Base-by-base conservation (phyloP, 805 yeast species). In the Wickerhamomyces queroliae region DNA sequence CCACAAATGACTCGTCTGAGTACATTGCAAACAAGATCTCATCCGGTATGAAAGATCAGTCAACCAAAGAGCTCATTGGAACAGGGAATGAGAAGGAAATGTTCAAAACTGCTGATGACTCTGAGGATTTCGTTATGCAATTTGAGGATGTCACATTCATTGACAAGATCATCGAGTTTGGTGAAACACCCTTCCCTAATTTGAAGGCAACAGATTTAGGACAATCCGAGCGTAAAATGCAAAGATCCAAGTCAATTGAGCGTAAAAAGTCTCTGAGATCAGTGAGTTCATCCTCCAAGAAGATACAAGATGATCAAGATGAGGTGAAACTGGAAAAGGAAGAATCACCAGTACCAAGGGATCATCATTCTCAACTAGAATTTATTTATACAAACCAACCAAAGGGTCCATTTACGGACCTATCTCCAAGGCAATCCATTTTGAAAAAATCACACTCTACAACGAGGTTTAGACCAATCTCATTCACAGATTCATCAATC, bases 151-250 rank as follows among this genome's bases (percentile, higher is more conserved):
- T 64, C 33, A 67, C 59, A n/a, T 60, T 63, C 42, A 47, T 66
- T 23, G 64, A 67, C 6, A 63, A 62, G 24, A 47, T 67, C 27
- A 62, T 62, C 23, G 71, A 67, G 15, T 54, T 55, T 22, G 68
- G 68, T 29, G 74, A 68, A 36, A 65, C 70, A 2, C 50, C 63
- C 1, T 64, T 68, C 41, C 68, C 61, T 4, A 59, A 60, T 40
- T 37, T 56, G 22, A 50, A 45, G 13, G 39, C 54, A n/a, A 36
- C 52, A 8, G 59, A 61, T 41, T 51, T 62, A 3, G 64, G 62
- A 17, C 46, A 53, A 23, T 52, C 49, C 5, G 50, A 55, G 31
- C 40, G 59, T 18, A 61, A 56, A 37, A 37, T 57, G 17, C 51
- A 55, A 41, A 57, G 64, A 37, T 58, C 61, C 24, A 64, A 61